These are phyloP conservation scores for Collybia sordida DNA, from an alignment of 768 basidiomycete genomes.

Conservation along the genomic window DNA sequence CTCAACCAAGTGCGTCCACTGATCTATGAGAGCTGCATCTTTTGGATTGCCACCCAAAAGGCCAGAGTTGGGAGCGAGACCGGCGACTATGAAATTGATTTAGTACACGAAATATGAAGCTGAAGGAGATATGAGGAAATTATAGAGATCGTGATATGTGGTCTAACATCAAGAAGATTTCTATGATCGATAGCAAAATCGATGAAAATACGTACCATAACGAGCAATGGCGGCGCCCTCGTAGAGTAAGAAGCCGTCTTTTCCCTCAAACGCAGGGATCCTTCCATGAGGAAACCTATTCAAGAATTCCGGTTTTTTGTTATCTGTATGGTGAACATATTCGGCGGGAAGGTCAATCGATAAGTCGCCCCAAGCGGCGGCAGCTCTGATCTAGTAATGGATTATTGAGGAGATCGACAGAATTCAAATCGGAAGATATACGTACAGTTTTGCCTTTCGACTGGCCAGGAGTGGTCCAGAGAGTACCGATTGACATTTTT, in stretches of 20 bases:
- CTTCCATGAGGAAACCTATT: constrained; percentile 80
- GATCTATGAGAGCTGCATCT: constrained; percentile 76
- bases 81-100: constrained; percentile 56
- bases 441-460: constrained; percentile 49
- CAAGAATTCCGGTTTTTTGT: constrained; percentile 69
- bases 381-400: constrained; percentile 45
- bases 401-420: neutral
- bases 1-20: constrained; percentile 82
- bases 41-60: constrained; percentile 68
- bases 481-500: constrained; percentile 63
- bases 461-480: constrained; percentile 51
- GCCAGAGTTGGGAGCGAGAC: constrained; percentile 71
- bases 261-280: constrained; percentile 79
- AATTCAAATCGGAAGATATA: constrained; percentile 10
- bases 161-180: constrained; percentile 12
- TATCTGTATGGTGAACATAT: constrained; percentile 64
- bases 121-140: neutral
- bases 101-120: constrained; percentile 1
- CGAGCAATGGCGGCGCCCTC: constrained; percentile 82
- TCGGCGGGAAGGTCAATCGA: constrained; percentile 49
- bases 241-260: constrained; percentile 75
- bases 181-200: too few species aligned
- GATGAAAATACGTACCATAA: constrained; percentile 69
- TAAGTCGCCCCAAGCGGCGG: constrained; percentile 59
- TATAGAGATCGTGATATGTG: constrained; percentile 25